Base-by-base conservation (phyloP, 805 yeast genomes). In the Lachancea sp. region DNA sequence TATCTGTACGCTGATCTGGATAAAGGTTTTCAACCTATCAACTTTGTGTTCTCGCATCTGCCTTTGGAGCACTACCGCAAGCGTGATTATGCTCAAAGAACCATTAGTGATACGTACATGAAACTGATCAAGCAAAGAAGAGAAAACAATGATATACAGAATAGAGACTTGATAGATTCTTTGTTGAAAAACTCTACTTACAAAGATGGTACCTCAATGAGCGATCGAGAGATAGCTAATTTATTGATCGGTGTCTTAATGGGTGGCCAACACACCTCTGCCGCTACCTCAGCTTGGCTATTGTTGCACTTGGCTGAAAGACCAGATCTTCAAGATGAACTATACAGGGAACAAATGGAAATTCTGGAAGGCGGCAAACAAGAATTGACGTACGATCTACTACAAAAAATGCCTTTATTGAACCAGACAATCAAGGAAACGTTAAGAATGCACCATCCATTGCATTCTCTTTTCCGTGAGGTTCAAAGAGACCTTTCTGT, bases 221-320 rank as follows among this genome's bases (percentile, higher is more conserved):
- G 96, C 20, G 98, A 92, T 63, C 80, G 81, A 62, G 95, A 92
- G 68, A 87, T 92, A 58, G 92, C 97, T 36, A 84, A 89, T 65
- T 71, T 92, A 63, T 70, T 88, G 63, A 90, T 92, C 64, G 98
- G 97, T 64, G 83, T 92, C 41, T 72, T 92, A 46, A 92, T 92
- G 98, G 98, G 98, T 56, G 98, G 98, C 48, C 98, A 92, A 70
- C 98, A 92, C 65, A 92, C 98, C 20, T 83, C 95, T 48, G 92
- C 97, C 32, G 76, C 97, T 18, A 92, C 98, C 17, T 84, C 95
- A 29, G 83, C 97, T 13, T 92, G 98, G 98, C 79, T 80, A 57
- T 69, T 92, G 58, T 73, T 92, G 49, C 97, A 92, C 60, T 72
- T 92, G 46, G 97, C 88, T 50, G 95, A 83, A 55, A 72, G 77